Base-by-base conservation (phyloP, 2,329 filamentous ascomycete genomes). In the Fusarium mangiferae region DNA sequence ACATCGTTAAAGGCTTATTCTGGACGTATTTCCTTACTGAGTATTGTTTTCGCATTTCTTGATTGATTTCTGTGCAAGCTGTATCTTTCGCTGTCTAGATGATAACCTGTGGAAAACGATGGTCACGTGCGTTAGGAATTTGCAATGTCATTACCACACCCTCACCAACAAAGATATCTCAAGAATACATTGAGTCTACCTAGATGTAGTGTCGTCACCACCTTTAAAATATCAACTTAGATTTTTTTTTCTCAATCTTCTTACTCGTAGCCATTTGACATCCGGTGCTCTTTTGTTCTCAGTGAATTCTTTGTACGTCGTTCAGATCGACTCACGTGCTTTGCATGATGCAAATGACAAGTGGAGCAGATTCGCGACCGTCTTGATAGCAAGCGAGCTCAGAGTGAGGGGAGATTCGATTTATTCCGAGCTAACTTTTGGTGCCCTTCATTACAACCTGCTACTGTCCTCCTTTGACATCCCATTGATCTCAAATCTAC, bases 11-110 rank as follows among this genome's bases (percentile, higher is more conserved):
- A n/a, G n/a, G n/a, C n/a, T n/a, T 33, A 13, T n/a, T 10, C 1
- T 51, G 7, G 11, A 5, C 4, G 5, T 7, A 0, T 3, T 24
- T 6, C 12, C 8, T 51, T 12, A 15, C 13, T 15, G 22, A 11
- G 12, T 3, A 13, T 2, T 2, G 5, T 33, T 24, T 12, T 51
- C n/a, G 4, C 22, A 11, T 51, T 35, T 35, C 4, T 35, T 33
- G 33, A 14, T 33, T 2, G 5, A 14, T 4, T 33, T 33, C 17
- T 35, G 6, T 11, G n/a, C 30, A 35, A 24, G 2, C n/a, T 24
- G 48, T 11, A 3, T 8, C 17, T 24, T 24, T 20, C 30, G 24
- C 28, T n/a, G 15, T 14, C 8, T 10, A 10, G 30, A 10, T 17
- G 24, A 4, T 10, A 17, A 7, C 12, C 30, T 15, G 30, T 51